Conservation (phyloP, 805 yeast genomes). For the Ogataea ramenticola region DNA sequence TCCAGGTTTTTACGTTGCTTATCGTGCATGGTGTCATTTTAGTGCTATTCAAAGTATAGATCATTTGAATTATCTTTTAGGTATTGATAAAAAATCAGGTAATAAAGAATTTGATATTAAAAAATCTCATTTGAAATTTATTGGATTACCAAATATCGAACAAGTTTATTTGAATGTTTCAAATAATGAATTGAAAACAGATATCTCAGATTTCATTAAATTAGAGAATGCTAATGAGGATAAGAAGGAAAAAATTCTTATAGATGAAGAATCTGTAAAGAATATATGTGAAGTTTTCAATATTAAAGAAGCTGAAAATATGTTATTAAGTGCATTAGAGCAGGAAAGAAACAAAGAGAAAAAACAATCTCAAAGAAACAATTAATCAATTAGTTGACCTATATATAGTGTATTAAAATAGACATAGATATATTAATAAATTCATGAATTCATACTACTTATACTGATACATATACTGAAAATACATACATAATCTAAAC, state of each 20-base stretch:
- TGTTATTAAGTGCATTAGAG: constrained; percentile 41
- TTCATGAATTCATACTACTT: too few species aligned
- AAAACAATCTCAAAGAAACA: too few species aligned
- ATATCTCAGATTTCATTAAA: constrained; percentile 13
- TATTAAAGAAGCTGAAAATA: constrained; percentile 35
- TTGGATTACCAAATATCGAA: constrained; percentile 24
- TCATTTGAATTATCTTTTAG: constrained; percentile 55
- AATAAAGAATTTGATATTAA: constrained; percentile 14
- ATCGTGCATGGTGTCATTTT: constrained; percentile 77
- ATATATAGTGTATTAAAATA: too few species aligned
- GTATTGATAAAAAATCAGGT: constrained; percentile 5
- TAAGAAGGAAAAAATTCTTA: constrained; percentile 29
- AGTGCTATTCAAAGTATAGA: constrained; percentile 71
- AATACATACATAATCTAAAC: too few species aligned
- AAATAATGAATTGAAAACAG: constrained; percentile 11
- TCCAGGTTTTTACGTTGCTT: constrained; percentile 82
- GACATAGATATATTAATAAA: too few species aligned
- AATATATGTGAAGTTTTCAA: constrained; percentile 37
- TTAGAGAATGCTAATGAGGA: too few species aligned
- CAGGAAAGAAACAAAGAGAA: constrained; percentile 36
- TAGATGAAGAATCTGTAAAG: constrained; percentile 40
- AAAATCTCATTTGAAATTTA: constrained; percentile 27
- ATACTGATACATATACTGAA: too few species aligned
- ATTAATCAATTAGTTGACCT: too few species aligned
- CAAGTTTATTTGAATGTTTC: constrained; percentile 19